Base-by-base conservation (phyloP, 176 grass and related monocot genomes). In the Triticum monococcum region DNA sequence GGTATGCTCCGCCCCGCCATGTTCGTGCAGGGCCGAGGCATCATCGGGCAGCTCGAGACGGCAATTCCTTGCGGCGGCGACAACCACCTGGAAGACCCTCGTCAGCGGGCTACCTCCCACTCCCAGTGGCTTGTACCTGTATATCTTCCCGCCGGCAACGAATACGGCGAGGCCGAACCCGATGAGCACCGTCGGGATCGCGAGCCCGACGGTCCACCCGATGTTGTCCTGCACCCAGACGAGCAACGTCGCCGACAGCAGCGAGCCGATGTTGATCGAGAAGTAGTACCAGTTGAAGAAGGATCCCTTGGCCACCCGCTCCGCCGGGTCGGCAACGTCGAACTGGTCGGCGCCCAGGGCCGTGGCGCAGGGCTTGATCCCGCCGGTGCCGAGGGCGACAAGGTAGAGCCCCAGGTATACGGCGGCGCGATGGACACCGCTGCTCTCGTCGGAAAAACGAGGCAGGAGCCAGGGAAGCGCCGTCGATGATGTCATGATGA, bases 11-110 rank as follows among this genome's bases (percentile, higher is more conserved):
- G 24, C 23, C 45, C 33, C 24, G 31, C 36, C 9, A 17, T 14
- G 32, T 30, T 87, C 89, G 59, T 84, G 70, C 80, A 91, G 64
- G 43, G 33, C 41, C 36, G 80, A 84, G 46, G 20, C 10, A 79
- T 91, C 80, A 10, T 9, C 40, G 24, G 89, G 80, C 46, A 46
- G 18, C 63, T 80, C 38, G 2, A 86, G 73, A 79, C 74, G 82
- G 16, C 37, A 62, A 18, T 87, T 91, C 36, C 43, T 62, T 5
- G 73, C 70, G 38, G 80, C 81, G 8, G 89, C 79, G 25, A 87
- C 89, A 26, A 73, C 38, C 70, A 73, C 70, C n/a, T 73, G 70
- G 5, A 3, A 25, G 24, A 73, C n/a, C 38, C 23, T 45, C n/a
- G n/a, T 24, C 36, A 72, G 69, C 38, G 69, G 68, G 5, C 67